Evolutionary conservation across 805 yeast species (phyloP), one percentile per base, ranked within the genome.

Genomic region (Candida suzukii): DNA sequence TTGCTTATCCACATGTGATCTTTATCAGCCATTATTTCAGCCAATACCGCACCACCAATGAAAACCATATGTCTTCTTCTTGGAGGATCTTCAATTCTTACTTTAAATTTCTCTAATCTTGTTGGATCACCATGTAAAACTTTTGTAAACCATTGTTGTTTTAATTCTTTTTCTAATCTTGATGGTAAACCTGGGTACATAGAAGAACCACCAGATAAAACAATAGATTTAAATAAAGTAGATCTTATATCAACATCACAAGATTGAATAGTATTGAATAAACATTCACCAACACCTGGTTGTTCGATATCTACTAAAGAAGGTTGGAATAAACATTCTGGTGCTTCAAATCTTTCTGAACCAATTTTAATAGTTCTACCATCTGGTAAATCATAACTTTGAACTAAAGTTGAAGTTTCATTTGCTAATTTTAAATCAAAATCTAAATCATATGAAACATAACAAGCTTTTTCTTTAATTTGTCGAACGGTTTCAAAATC

Each of bases 121-220:
- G 88, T 58, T 22, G 97, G 80, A 64, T 93, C 95, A 39, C 88
- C 88, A 49, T 83, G 78, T 46, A 93, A 76, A 17, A 93, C 96
- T 57, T 80, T 78, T 2, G 95, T 81, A 51, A 85, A 80, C 98
- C 98, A 93, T 52, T 87, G 78, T 64, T 93, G 99, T 67, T 93
- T 93, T 64, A 93, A 74, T 63, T 93, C 99, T 63, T 87, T 91
- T 63, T 93, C 98, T 51, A 93, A 70, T 56, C 99, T 76, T 12
- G 96, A 84, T 17, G 99, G 99, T 52, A 93, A 75, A 25, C 99
- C 99, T 2, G 99, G 98, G 60, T 93, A 93, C 99, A 93, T 93
- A 39, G 95, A 84, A 1, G 98, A 90, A 43, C 99, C 99, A 60
- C 99, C 99, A 6, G 96, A 86, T 35, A 93, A 74, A 24, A 93